These are phyloP conservation scores for Holtermannia corniformis DNA, from an alignment of 768 basidiomycete species.

Conservation along the genomic window DNA sequence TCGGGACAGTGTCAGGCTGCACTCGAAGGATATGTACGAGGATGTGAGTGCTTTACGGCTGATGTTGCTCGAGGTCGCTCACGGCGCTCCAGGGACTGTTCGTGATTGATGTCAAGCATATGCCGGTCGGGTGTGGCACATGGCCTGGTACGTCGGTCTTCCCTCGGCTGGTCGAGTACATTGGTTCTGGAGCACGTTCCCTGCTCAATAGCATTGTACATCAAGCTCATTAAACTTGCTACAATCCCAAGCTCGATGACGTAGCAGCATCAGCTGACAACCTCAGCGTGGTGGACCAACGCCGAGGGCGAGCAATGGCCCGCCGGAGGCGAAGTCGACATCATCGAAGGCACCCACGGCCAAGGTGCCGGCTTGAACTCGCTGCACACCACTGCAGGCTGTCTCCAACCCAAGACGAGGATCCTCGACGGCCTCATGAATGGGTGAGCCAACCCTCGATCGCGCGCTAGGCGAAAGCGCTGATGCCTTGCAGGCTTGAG, in stretches of 20 bases:
- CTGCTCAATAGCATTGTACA: too few species aligned
- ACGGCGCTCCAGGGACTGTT: not conserved
- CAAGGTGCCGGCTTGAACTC: not conserved
- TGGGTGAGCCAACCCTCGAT: too few species aligned
- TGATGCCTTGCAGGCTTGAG: too few species aligned
- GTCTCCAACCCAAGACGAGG: too few species aligned
- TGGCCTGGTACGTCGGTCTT: not conserved
- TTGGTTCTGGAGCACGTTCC: too few species aligned
- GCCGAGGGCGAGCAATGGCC: not conserved
- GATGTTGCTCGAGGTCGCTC: too few species aligned
- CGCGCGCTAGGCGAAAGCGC: too few species aligned
- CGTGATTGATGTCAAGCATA: not conserved
- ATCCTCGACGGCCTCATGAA: not conserved
- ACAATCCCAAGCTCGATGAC: too few species aligned
- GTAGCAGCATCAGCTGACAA: not conserved
- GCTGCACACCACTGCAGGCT: not conserved
- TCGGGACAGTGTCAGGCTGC: not conserved
- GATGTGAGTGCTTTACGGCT: not conserved
- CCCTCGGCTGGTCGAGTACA: too few species aligned
- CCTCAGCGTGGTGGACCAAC: not conserved
- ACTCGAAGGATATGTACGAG: not conserved
- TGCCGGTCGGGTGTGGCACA: not conserved
- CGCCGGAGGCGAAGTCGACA: not conserved
- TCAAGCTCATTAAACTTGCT: too few species aligned
- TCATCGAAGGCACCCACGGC: not conserved